Conservation (phyloP, 805 yeast genomes). For the Wickerhamiella azyma region DNA sequence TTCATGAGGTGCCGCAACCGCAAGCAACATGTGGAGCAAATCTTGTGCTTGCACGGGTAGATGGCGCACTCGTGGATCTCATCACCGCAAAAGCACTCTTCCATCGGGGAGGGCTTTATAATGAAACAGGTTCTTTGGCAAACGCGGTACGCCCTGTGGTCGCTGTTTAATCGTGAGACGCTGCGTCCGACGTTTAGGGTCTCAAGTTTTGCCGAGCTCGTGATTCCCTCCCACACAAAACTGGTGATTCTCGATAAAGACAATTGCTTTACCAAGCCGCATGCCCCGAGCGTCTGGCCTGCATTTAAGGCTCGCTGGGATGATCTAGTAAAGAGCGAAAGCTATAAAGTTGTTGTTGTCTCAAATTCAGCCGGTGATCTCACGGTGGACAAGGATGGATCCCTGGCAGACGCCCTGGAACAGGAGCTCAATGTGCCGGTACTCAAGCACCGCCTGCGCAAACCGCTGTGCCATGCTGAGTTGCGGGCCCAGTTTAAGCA, state of each 20-base stretch:
- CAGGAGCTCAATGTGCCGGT: slow-evolving; percentile 32
- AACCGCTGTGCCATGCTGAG: slow-evolving; percentile 38
- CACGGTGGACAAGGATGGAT: slow-evolving; percentile 46
- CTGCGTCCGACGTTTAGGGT: slow-evolving; percentile 16
- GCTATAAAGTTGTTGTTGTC: slow-evolving; percentile 56
- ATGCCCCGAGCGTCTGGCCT: slow-evolving; percentile 68
- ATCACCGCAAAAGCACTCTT: slow-evolving; percentile 65
- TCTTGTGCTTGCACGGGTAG: slow-evolving; percentile 71
- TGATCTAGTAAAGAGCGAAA: slow-evolving; percentile 27
- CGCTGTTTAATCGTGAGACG: slow-evolving; percentile 1
- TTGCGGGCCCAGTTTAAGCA: slow-evolving; percentile 47
- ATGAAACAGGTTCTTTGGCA: slow-evolving; percentile 7
- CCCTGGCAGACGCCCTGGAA: slow-evolving; percentile 53
- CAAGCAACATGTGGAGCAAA: slow-evolving; percentile 72
- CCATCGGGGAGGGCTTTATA: not conserved
- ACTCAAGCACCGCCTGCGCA: slow-evolving; percentile 23
- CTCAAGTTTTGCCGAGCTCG: slow-evolving; percentile 12
- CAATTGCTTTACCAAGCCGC: slow-evolving; percentile 83
- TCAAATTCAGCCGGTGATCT: slow-evolving; percentile 86
- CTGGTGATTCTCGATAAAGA: slow-evolving; percentile 88
- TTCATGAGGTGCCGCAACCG: slow-evolving; percentile 70
- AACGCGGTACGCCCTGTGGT: slow-evolving; percentile 10
- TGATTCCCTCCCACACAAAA: slow-evolving; percentile 31
- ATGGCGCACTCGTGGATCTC: slow-evolving; percentile 47
- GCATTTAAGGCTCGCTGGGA: slow-evolving; percentile 46